Evolutionary conservation across 2,329 filamentous ascomycete species (phyloP).

Genomic region (Penicillium sp.): DNA sequence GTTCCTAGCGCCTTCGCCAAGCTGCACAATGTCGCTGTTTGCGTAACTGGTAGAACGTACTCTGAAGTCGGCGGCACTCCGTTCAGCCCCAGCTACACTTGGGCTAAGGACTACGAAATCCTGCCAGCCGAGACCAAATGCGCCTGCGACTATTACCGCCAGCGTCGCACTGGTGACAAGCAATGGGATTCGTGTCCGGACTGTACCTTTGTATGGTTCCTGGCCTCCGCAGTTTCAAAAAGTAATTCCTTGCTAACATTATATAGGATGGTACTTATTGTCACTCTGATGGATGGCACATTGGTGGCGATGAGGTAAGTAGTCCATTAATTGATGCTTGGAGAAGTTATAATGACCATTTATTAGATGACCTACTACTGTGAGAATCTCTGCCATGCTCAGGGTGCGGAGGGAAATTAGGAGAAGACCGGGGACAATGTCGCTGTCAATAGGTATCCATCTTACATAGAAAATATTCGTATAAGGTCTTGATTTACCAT

Average conservation of each 20-base stretch:
- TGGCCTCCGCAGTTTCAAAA: no score
- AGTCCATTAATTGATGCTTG: neutral
- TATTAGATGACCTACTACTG: neutral
- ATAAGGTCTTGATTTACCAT: no score
- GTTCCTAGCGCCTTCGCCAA: neutral
- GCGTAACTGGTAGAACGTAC: neutral
- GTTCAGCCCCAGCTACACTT: neutral
- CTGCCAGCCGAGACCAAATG: neutral
- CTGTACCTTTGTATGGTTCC: neutral
- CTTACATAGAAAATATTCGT: no score
- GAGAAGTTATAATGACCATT: neutral
- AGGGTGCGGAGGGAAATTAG: neutral
- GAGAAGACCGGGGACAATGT: no score
- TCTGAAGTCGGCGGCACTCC: neutral
- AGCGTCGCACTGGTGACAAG: neutral
- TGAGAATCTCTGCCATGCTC: neutral
- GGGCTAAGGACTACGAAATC: neutral
- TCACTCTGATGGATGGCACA: neutral
- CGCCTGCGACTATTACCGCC: neutral
- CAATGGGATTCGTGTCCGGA: neutral
- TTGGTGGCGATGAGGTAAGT: neutral
- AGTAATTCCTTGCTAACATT: neutral
- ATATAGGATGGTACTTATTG: neutral
- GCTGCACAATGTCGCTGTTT: neutral
- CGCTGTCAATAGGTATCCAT: neutral